Percentiles rank a stretch among this genome's conserved stretches.
These are phyloP conservation scores for Kluyveromyces sp. DNA, from an alignment of 1,139 yeast genomes.

Conservation along the genomic window DNA sequence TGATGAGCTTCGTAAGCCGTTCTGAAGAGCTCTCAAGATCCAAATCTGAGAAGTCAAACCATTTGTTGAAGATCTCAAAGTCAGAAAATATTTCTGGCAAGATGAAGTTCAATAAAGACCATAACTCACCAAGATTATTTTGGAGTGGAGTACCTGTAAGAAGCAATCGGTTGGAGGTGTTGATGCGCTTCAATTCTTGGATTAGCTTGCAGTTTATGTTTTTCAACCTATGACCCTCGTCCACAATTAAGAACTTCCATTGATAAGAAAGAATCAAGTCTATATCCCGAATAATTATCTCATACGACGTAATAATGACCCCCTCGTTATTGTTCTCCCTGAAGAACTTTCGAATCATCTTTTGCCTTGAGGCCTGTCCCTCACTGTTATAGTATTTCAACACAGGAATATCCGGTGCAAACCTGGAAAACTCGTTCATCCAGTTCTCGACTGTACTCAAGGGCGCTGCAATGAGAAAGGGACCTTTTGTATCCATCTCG, in stretches of 20 bases:
- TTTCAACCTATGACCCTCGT: constrained; percentile 89
- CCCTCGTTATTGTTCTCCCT: constrained; percentile 30
- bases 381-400: constrained; percentile 63
- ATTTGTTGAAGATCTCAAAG: constrained; percentile 77
- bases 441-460: constrained; percentile 82
- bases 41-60: constrained; percentile 74
- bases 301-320: constrained; percentile 76
- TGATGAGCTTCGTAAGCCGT: constrained; percentile 39
- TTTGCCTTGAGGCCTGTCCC: constrained; percentile 40
- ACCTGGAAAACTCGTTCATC: constrained; percentile 61
- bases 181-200: constrained; percentile 57
- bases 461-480: constrained; percentile 83
- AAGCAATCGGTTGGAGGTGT: constrained; percentile 62
- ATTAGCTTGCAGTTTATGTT: constrained; percentile 74
- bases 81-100: constrained; percentile 91
- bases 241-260: constrained; percentile 89
- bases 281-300: constrained; percentile 67
- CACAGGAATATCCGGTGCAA: constrained; percentile 66
- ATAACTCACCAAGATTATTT: constrained; percentile 77
- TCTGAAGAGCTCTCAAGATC: constrained; percentile 37
- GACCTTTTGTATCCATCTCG: constrained; percentile 76
- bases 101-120: constrained; percentile 85
- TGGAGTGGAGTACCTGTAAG: constrained; percentile 93
- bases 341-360: constrained; percentile 36
- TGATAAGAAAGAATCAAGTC: constrained; percentile 35